A percentile compares a stretch with the other conserved stretches of the same genome.
Conservation (phyloP, 345 rosid species). For the Gossypium anomalum region DNA sequence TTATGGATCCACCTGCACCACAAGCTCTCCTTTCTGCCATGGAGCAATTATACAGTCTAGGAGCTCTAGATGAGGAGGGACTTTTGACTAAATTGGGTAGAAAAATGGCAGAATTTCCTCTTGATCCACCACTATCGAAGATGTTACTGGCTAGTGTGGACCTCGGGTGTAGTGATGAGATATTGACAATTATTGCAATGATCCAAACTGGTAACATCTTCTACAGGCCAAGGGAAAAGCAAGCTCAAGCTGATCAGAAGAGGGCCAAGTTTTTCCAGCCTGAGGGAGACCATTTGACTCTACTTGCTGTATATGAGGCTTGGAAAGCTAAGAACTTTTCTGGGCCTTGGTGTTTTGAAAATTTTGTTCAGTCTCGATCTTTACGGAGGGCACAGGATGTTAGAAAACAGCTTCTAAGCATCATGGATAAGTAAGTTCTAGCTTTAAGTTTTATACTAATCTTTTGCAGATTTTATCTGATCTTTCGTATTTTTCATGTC, state of each 20-base stretch:
- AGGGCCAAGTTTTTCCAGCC: slow-evolving; percentile 89
- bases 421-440: slow-evolving; percentile 77
- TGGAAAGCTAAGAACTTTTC: slow-evolving; percentile 91
- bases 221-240: slow-evolving; percentile 89
- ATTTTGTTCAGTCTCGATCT: slow-evolving; percentile 75
- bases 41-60: slow-evolving; percentile 82
- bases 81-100: slow-evolving; percentile 86
- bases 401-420: slow-evolving; percentile 82
- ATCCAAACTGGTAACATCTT: slow-evolving; percentile 86
- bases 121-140: slow-evolving; percentile 85
- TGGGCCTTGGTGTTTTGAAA: slow-evolving; percentile 90
- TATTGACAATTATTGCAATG: slow-evolving; percentile 84
- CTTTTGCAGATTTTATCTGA: not conserved
- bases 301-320: slow-evolving; percentile 85
- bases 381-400: slow-evolving; percentile 82
- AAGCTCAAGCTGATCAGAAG: slow-evolving; percentile 94
- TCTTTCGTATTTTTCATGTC: not conserved
- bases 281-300: slow-evolving; percentile 90
- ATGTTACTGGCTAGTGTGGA: slow-evolving; percentile 95
- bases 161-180: slow-evolving; percentile 93
- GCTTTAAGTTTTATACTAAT: not conserved
- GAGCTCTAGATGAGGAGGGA: slow-evolving; percentile 89
- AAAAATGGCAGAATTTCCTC: slow-evolving; percentile 96
- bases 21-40: slow-evolving; percentile 85
- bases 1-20: slow-evolving; percentile 72